Percentiles rank a stretch among this genome's conserved stretches.
Conservation (phyloP, 108 stramenopile genomes). For the Cyclostephanos invisitatus region DNA sequence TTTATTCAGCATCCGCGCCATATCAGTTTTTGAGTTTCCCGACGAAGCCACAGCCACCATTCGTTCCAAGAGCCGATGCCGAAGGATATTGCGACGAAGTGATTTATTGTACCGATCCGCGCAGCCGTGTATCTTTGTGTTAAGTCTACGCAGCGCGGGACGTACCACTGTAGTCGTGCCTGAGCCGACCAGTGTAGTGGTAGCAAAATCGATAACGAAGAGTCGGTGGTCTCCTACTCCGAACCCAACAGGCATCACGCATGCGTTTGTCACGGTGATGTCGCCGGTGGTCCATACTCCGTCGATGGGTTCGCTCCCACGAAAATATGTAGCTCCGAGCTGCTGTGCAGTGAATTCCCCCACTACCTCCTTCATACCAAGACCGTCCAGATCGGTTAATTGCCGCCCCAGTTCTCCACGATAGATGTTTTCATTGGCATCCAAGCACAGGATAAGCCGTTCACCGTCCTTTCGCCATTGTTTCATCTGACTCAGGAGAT, state of each 20-base stretch:
- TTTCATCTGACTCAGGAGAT: background rate
- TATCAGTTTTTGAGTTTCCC: background rate
- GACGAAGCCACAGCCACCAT: background rate
- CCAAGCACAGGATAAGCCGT: background rate
- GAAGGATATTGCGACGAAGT: background rate
- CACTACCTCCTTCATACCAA: background rate
- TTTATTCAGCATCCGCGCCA: background rate
- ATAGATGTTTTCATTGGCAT: conserved; percentile 9
- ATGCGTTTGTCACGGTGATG: background rate
- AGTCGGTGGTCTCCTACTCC: conserved; percentile 4
- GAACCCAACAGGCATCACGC: conserved; percentile 5
- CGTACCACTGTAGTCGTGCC: background rate
- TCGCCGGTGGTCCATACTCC: background rate
- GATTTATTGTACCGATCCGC: conserved; percentile 5
- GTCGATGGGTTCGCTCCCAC: background rate
- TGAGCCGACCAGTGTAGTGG: background rate
- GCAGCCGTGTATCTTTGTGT: background rate
- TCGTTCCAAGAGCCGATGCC: background rate
- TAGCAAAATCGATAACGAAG: conserved; percentile 2
- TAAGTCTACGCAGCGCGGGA: background rate
- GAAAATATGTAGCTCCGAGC: background rate
- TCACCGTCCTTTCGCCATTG: background rate
- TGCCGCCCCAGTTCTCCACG: background rate
- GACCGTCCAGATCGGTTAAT: background rate
- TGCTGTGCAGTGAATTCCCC: background rate